These are phyloP conservation scores for Neonectria hederae DNA, from an alignment of 2,329 filamentous ascomycete genomes.

Conservation along the genomic window DNA sequence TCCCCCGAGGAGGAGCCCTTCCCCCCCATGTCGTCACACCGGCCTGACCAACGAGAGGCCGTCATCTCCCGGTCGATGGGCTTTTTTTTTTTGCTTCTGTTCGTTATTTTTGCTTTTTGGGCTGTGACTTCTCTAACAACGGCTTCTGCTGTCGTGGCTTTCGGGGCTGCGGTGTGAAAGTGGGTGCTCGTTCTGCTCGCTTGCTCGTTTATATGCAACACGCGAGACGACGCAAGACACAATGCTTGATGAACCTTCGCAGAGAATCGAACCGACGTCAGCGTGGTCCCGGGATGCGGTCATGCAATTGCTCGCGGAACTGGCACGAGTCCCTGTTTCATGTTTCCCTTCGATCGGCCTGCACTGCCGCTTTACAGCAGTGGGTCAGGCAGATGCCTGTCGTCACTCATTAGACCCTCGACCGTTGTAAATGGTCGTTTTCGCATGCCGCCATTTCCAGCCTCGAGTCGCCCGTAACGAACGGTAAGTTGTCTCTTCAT, in stretches of 20 bases:
- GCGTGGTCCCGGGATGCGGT: not conserved
- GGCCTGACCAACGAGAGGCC: slow-evolving; percentile 4
- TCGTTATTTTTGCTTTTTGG: slow-evolving; percentile 20
- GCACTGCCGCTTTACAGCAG: not conserved
- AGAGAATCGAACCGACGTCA: not conserved
- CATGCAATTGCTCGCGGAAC: slow-evolving; percentile 14
- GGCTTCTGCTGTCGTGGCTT: slow-evolving; percentile 25
- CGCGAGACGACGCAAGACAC: not conserved
- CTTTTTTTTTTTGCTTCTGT: slow-evolving; percentile 18
- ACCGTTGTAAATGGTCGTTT: not conserved
- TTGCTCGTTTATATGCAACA: not conserved
- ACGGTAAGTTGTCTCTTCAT: not conserved
- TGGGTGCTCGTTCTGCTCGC: not conserved
- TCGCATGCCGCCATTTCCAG: not conserved
- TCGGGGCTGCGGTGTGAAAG: slow-evolving; percentile 1
- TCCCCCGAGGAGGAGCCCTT: slow-evolving; percentile 29
- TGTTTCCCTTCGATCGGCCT: not conserved
- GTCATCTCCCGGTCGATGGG: not conserved
- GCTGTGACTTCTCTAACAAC: slow-evolving; percentile 11
- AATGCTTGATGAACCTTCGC: not conserved
- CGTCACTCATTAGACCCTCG: not conserved
- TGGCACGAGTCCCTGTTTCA: slow-evolving; percentile 11
- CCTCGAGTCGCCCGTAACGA: not conserved
- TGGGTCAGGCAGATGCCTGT: not conserved
- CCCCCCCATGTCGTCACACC: slow-evolving; percentile 24